Conservation (phyloP, 2,329 filamentous ascomycete genomes). For the Fusarium sterilihyphosum region DNA sequence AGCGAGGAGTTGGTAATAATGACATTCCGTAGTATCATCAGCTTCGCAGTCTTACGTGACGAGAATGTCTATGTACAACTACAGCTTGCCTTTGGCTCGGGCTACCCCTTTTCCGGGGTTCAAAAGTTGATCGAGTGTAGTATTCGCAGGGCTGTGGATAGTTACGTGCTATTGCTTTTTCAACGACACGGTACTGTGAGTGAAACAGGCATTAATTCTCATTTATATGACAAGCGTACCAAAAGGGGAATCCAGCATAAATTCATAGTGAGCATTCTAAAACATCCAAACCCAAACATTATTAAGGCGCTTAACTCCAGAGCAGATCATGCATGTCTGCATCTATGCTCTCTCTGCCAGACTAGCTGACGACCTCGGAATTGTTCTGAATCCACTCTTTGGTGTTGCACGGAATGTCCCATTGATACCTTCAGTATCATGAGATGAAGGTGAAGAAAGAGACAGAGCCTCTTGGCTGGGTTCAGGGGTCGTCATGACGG, state of each 20-base stretch:
- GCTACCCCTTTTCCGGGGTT: slow-evolving; percentile 43
- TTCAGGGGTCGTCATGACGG: slow-evolving; percentile 4
- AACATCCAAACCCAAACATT: background rate
- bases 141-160: slow-evolving; percentile 8
- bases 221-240: background rate
- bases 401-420: slow-evolving; percentile 4
- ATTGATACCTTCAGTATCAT: background rate
- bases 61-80: slow-evolving; percentile 48
- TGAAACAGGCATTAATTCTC: background rate
- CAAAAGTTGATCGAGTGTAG: slow-evolving; percentile 43
- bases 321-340: background rate
- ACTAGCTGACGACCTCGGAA: slow-evolving; percentile 35
- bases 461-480: slow-evolving; percentile 3
- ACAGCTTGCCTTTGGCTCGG: slow-evolving; percentile 45
- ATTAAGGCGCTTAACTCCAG: background rate
- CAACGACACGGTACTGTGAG: background rate
- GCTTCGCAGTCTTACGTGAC: slow-evolving; percentile 42
- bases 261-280: background rate
- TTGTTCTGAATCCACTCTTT: slow-evolving; percentile 40
- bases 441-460: background rate
- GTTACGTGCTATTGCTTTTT: background rate
- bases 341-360: slow-evolving; percentile 18
- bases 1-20: background rate
- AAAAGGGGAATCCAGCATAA: background rate
- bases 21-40: slow-evolving; percentile 38